A percentile compares a stretch with the other conserved stretches of the same genome.
phyloP scores from a whole-genome alignment of 495 filamentous ascomycete species.

The Daldinia bambusicola region DNA sequence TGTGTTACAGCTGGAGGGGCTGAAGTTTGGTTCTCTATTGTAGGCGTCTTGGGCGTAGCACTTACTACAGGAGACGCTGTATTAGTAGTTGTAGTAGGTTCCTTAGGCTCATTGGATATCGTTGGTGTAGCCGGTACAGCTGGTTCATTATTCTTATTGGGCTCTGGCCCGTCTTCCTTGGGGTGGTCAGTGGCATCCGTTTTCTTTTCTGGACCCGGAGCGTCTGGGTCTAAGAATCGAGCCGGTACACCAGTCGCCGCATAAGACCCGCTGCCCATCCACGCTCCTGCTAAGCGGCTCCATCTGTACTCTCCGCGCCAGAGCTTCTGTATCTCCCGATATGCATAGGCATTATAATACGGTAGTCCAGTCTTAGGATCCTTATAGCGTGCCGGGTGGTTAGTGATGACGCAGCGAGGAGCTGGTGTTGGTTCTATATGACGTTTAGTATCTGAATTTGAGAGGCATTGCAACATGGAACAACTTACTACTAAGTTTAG shows the following conservation, averaged over 20 bases:
- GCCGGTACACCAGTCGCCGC: conserved; percentile 76
- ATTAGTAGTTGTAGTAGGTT: conserved; percentile 1
- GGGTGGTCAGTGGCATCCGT: conserved; percentile 16
- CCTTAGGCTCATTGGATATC: conserved; percentile 11
- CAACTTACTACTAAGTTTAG: conserved; percentile 61
- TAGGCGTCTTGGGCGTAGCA: not conserved
- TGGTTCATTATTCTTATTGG: conserved; percentile 5
- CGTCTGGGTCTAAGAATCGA: conserved; percentile 66
- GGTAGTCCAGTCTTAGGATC: conserved; percentile 81
- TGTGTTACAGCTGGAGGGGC: not conserved
- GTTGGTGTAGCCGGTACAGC: not conserved
- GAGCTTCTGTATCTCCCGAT: conserved; percentile 74
- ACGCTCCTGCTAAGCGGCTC: conserved; percentile 80
- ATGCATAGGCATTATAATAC: conserved; percentile 79
- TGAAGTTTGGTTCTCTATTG: not conserved
- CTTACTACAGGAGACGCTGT: not conserved
- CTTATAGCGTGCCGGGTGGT: conserved; percentile 77
- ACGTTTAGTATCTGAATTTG: conserved; percentile 23
- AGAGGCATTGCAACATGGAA: not conserved
- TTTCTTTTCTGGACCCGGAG: conserved; percentile 45
- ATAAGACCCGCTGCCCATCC: conserved; percentile 68
- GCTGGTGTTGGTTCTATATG: conserved; percentile 57
- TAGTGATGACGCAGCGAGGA: conserved; percentile 80
- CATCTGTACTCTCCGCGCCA: conserved; percentile 73
- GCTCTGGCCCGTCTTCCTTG: conserved; percentile 19